Conservation (phyloP, 2,329 filamentous ascomycete species). For the Myriangium duriaei region DNA sequence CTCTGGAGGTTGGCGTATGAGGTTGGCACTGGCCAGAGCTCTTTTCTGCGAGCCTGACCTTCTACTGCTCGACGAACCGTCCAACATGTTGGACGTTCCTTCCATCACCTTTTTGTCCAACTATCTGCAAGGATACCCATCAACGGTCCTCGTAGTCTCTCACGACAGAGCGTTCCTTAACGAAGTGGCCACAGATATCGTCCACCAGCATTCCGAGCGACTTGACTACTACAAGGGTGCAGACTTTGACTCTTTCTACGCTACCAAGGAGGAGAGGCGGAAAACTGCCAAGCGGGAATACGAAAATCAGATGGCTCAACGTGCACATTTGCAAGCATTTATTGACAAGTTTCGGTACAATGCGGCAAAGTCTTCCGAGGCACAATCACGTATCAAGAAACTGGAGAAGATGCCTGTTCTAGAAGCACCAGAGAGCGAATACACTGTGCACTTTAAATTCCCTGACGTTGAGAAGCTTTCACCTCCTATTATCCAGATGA, state of each 20-base stretch:
- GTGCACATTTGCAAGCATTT: slow-evolving; percentile 89
- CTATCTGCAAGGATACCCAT: slow-evolving; percentile 88
- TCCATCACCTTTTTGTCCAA: slow-evolving; percentile 96
- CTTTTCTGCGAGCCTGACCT: slow-evolving; percentile 97
- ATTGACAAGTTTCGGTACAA: slow-evolving; percentile 99
- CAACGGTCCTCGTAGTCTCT: slow-evolving; percentile 88
- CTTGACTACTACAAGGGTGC: slow-evolving; percentile 97
- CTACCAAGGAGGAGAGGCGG: slow-evolving; percentile 89
- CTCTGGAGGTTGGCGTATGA: slow-evolving; percentile 99
- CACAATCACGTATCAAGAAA: slow-evolving; percentile 98
- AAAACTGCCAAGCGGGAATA: slow-evolving; percentile 97
- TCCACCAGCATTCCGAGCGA: slow-evolving; percentile 93
- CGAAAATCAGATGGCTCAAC: slow-evolving; percentile 92
- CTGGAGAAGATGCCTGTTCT: slow-evolving; percentile 92
- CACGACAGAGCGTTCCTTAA: slow-evolving; percentile 99
- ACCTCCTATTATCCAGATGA: slow-evolving; percentile 96
- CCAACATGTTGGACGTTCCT: slow-evolving; percentile 99
- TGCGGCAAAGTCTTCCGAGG: slow-evolving; percentile 94
- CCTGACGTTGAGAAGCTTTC: slow-evolving; percentile 96
- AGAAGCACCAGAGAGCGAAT: slow-evolving; percentile 81
- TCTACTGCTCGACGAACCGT: slow-evolving; percentile 93
- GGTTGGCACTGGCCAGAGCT: slow-evolving; percentile 82
- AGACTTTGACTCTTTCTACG: slow-evolving; percentile 94
- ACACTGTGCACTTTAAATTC: slow-evolving; percentile 93
- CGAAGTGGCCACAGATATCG: slow-evolving; percentile 97